Conservation (phyloP, 2,329 filamentous ascomycete genomes). For the Pyricularia sp. region DNA sequence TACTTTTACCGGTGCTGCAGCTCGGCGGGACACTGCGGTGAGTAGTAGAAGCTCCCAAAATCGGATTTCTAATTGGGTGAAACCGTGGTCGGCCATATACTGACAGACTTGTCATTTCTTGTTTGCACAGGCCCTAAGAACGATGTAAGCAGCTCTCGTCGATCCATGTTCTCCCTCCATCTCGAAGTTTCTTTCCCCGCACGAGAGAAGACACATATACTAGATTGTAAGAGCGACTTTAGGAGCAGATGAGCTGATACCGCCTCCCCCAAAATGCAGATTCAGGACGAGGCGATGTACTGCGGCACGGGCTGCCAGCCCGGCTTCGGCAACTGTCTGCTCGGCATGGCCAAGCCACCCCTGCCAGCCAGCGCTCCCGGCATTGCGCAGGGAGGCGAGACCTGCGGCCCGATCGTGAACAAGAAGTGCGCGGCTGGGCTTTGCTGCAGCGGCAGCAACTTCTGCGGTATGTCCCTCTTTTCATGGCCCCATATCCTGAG, state of each 20-base stretch:
- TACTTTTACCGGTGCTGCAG: neutral
- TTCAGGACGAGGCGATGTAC: neutral
- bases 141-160: neutral
- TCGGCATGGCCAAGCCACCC: neutral
- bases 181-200: neutral
- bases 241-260: neutral
- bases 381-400: neutral
- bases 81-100: neutral
- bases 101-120: neutral
- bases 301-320: neutral
- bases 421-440: neutral
- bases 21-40: neutral
- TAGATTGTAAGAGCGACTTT: neutral
- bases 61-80: neutral
- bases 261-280: neutral
- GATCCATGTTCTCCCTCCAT: neutral
- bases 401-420: neutral
- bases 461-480: neutral
- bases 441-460: neutral
- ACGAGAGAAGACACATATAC: neutral
- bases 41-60: neutral
- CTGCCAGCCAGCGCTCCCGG: neutral
- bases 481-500: neutral
- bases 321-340: neutral
- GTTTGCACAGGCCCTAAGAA: neutral